Conservation (phyloP, 225 moss, liverwort and hornwort species). For the Ulota crispa region DNA sequence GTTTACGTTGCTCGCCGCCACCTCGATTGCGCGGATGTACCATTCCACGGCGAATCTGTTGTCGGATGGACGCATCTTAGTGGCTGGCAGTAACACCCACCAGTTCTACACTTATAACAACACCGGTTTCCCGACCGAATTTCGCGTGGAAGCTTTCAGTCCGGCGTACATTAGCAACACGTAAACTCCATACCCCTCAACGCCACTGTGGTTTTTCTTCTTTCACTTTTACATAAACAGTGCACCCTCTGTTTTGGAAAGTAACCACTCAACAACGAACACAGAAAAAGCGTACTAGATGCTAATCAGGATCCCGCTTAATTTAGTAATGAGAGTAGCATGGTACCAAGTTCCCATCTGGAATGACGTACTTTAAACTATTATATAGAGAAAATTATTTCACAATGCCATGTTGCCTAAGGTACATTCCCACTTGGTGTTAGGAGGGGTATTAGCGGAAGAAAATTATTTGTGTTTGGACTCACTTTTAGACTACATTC, state of each 20-base stretch:
- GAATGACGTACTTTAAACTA: neutral
- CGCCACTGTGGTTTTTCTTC: too few relatives aligned
- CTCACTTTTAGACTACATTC: too few relatives aligned
- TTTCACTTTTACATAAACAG: too few relatives aligned
- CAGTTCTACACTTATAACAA: conserved; percentile 31
- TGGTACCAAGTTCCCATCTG: neutral
- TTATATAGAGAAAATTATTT: too few relatives aligned
- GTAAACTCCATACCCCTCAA: conserved; percentile 5
- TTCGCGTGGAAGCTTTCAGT: conserved; percentile 48
- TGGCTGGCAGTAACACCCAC: conserved; percentile 41
- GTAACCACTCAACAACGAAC: neutral
- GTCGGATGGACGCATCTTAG: conserved; percentile 30
- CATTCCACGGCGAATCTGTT: conserved; percentile 46
- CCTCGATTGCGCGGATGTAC: conserved; percentile 30
- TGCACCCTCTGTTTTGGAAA: neutral
- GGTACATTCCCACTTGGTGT: too few relatives aligned
- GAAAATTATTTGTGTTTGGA: too few relatives aligned
- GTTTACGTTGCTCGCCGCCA: conserved; percentile 24
- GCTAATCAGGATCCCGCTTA: neutral
- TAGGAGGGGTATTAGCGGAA: too few relatives aligned
- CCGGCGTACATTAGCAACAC: conserved; percentile 30
- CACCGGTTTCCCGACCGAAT: conserved; percentile 38
- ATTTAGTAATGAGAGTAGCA: too few relatives aligned
- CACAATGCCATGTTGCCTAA: too few relatives aligned
- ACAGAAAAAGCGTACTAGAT: neutral